Conservation (phyloP, 768 basidiomycete species). For the Russula brevipes region DNA sequence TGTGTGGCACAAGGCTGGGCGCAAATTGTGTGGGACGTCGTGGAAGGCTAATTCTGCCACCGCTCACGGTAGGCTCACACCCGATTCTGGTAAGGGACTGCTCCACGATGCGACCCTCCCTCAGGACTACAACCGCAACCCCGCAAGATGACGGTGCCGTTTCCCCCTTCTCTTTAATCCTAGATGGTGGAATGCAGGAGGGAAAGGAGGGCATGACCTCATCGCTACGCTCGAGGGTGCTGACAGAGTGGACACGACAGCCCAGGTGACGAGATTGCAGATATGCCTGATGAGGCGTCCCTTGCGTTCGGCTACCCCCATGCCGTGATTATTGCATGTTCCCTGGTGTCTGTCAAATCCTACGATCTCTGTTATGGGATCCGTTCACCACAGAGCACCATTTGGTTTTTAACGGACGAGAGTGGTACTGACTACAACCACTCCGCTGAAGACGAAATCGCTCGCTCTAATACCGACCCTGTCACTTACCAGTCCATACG, state of each 20-base stretch:
- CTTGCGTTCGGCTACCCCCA: constrained; percentile 37
- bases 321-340: too few relatives aligned
- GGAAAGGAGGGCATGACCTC: constrained; percentile 25
- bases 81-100: constrained; percentile 39
- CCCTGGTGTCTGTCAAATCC: too few relatives aligned
- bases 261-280: constrained; percentile 40
- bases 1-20: too few relatives aligned
- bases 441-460: too few relatives aligned
- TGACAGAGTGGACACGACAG: constrained; percentile 39
- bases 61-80: too few relatives aligned
- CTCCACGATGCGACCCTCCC: constrained; percentile 56
- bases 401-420: too few relatives aligned
- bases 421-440: too few relatives aligned
- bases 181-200: constrained; percentile 38
- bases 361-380: too few relatives aligned
- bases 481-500: too few relatives aligned
- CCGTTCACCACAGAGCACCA: too few relatives aligned
- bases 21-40: too few relatives aligned
- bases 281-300: constrained; percentile 45
- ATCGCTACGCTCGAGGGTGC: not conserved
- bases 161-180: constrained; percentile 33
- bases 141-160: constrained; percentile 47
- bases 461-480: too few relatives aligned
- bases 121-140: constrained; percentile 33
- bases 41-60: not conserved